phyloP scores from a whole-genome alignment of 495 filamentous ascomycete genomes.

The Penicillium soppii region DNA sequence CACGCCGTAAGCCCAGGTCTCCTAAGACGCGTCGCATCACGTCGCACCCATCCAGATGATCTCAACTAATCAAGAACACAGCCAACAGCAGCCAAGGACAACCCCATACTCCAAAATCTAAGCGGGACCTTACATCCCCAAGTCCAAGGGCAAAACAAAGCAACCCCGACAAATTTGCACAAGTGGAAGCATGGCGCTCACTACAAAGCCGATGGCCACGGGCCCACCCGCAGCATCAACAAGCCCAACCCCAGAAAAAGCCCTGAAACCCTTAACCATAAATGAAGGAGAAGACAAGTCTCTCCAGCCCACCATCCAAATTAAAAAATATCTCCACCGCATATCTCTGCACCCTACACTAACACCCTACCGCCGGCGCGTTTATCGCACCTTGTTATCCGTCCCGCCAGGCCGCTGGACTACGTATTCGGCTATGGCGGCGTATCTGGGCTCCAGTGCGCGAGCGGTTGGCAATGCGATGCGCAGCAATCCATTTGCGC shows the following conservation, averaged over 20 bases:
- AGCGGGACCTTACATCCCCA: background rate
- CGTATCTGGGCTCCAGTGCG: conserved; percentile 65
- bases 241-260: background rate
- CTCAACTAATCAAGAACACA: background rate
- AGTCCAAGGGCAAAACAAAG: background rate
- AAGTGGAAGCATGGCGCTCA: background rate
- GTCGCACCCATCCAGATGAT: background rate
- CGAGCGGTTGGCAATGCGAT: conserved; percentile 79
- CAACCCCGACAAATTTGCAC: background rate
- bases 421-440: conserved; percentile 70
- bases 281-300: conserved; percentile 20
- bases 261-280: conserved; percentile 1
- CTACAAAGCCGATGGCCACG: background rate
- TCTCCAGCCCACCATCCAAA: conserved; percentile 13
- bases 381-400: conserved; percentile 66
- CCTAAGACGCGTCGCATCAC: background rate
- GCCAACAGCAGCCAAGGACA: background rate
- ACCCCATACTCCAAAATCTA: background rate
- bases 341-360: conserved; percentile 42
- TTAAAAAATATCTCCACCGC: conserved; percentile 28
- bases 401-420: conserved; percentile 70
- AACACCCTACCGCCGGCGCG: conserved; percentile 56
- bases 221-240: background rate
- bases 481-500: conserved; percentile 68
- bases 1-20: background rate